Conservation (phyloP, 2,329 filamentous ascomycete genomes). For the Colletotrichum spaethianum region DNA sequence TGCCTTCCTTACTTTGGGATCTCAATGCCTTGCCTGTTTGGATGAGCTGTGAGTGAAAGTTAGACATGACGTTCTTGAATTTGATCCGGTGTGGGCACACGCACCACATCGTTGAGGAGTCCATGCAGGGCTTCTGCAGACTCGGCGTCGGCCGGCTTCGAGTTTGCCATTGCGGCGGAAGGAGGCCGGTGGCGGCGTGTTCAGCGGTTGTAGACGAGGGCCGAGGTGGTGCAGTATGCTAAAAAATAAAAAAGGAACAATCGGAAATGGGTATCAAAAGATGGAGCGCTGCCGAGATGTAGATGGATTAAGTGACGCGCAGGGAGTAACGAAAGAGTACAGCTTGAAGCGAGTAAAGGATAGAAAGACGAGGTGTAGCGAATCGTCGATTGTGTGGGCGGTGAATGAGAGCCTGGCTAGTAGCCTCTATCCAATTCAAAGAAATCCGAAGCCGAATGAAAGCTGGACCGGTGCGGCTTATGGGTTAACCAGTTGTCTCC, state of each 20-base stretch:
- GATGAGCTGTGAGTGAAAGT: constrained; percentile 61
- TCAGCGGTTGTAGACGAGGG: neutral
- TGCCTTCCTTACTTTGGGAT: constrained; percentile 61
- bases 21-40: constrained; percentile 72
- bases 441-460: neutral
- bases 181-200: neutral
- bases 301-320: neutral
- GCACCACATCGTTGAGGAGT: constrained; percentile 69
- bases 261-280: too few relatives aligned
- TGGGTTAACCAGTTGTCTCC: neutral
- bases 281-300: neutral
- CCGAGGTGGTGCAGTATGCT: neutral
- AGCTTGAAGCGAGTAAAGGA: neutral
- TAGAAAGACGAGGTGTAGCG: neutral
- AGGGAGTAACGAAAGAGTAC: neutral
- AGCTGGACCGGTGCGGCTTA: neutral
- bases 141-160: constrained; percentile 13
- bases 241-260: too few relatives aligned
- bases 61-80: constrained; percentile 14
- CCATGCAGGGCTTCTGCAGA: constrained; percentile 65
- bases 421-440: neutral
- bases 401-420: neutral
- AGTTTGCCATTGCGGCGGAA: constrained; percentile 23
- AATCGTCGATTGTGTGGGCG: neutral
- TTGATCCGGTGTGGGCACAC: constrained; percentile 44